Evolutionary conservation across 2,329 filamentous ascomycete genomes (phyloP), one percentile per base, ranked within the genome.

Genomic region (Delphinella strobiligena): DNA sequence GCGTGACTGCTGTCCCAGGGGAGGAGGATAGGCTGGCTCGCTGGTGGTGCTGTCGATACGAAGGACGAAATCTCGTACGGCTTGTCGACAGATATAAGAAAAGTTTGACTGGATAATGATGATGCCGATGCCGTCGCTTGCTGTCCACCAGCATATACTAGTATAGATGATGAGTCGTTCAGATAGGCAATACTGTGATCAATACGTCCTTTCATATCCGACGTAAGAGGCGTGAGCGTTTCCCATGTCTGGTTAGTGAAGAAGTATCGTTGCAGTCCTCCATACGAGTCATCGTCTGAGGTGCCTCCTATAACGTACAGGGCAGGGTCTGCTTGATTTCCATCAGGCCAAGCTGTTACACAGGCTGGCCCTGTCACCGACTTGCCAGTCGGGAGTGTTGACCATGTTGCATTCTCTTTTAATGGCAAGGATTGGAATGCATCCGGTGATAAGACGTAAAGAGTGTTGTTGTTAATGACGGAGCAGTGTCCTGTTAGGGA

Each of bases 221-320:
- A 56, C 22, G 64, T 63, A 12, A 60, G 56, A 4, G 68, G 64
- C 10, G 55, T 55, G 30, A 81, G 61, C 31, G 67, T 72, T 44
- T 75, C 66, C 79, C 79, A 83, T 41, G 60, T 67, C 42, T 69
- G 60, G 38, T 68, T 58, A 4, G 61, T 54, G 50, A 81, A 80
- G 3, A 65, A 68, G 52, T 74, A 83, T 48, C 71, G 65, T 60
- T 94, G 88, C 38, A 96, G 59, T 9, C 89, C 89, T 8, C 74
- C 63, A 54, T 91, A 93, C 12, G 68, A 62, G 42, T 69, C 66
- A 31, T 59, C 51, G 42, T 66, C 62, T n/a, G 68, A 72, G 36
- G 58, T 54, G 39, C 89, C 89, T 50, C 89, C 89, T 29, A 96
- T 76, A 34, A 95, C 71, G 55, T 81, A 94, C 19, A 95, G 69